These are phyloP conservation scores for Tillandsia fasciculata DNA, from an alignment of 176 grass and related monocot species.

Conservation along the genomic window DNA sequence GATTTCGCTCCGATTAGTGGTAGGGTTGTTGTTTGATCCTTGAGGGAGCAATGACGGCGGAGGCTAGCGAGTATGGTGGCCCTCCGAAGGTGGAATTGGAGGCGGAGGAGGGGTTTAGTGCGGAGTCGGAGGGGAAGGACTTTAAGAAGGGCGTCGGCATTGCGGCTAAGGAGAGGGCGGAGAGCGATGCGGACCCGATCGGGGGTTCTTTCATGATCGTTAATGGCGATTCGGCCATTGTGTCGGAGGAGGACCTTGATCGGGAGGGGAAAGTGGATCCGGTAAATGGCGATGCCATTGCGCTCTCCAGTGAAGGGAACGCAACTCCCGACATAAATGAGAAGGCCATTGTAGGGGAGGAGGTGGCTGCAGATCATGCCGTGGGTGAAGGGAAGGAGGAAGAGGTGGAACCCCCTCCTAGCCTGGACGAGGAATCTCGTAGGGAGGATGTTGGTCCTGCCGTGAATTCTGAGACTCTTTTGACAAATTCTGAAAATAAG, in stretches of 20 bases:
- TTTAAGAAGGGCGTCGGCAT: conserved; percentile 4
- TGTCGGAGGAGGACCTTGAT: conserved; percentile 29
- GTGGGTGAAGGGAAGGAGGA: not conserved
- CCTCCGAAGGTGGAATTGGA: conserved; percentile 30
- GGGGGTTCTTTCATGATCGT: conserved; percentile 38
- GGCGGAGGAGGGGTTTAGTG: conserved; percentile 6
- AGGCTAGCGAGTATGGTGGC: conserved; percentile 30
- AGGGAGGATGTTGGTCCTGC: not conserved
- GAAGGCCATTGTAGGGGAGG: not conserved
- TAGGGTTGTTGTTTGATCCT: conserved; percentile 12
- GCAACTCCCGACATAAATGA: not conserved
- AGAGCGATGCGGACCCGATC: conserved; percentile 24
- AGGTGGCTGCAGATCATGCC: conserved; percentile 4
- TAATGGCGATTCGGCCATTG: conserved; percentile 38
- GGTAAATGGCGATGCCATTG: not conserved
- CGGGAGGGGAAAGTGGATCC: not conserved
- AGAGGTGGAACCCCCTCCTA: not conserved
- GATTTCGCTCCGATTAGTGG: not conserved
- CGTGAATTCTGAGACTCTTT: conserved; percentile 8
- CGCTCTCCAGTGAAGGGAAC: not conserved
- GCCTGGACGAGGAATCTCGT: conserved; percentile 12
- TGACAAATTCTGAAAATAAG: not conserved
- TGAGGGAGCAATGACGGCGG: conserved; percentile 43
- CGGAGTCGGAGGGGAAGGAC: not conserved
- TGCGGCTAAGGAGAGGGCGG: conserved; percentile 20